A percentile compares a stretch with the other conserved stretches of the same genome.
phyloP scores from a whole-genome alignment of 352 stramenopile genomes.

The Globisporangium splendens region DNA sequence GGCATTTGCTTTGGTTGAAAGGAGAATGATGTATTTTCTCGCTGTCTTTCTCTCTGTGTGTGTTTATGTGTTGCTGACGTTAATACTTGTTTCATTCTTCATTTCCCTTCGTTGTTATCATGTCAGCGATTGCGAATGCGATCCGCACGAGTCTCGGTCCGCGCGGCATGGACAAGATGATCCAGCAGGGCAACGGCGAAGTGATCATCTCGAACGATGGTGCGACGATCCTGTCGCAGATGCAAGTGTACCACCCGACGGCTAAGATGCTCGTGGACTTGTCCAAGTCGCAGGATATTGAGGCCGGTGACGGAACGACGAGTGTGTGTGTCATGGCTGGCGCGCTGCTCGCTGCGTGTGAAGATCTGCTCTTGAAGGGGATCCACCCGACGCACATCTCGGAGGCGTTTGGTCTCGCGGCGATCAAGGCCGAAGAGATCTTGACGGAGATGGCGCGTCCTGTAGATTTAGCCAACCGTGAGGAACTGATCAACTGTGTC shows the following conservation, averaged over 20 bases:
- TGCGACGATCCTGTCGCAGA: constrained; percentile 98
- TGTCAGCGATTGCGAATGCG: constrained; percentile 94
- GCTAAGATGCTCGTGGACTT: constrained; percentile 99
- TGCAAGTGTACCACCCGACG: constrained; percentile 98
- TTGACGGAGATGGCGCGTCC: constrained; percentile 88
- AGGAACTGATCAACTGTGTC: constrained; percentile 96
- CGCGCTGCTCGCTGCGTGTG: constrained; percentile 95
- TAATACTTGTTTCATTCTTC: neutral
- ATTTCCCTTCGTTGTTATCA: no score
- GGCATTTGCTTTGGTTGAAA: no score
- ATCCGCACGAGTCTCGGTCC: constrained; percentile 98
- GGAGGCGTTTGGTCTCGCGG: constrained; percentile 93
- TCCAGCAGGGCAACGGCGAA: constrained; percentile 96
- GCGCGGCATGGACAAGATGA: constrained; percentile 99
- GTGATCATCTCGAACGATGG: constrained; percentile 99
- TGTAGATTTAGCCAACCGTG: constrained; percentile 92
- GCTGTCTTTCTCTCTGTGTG: neutral
- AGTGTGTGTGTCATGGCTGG: constrained; percentile 98
- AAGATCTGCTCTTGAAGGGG: constrained; percentile 89
- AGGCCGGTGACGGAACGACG: constrained; percentile 97
- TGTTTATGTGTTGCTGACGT: neutral
- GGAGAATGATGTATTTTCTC: constrained; percentile 1
- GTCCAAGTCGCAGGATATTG: constrained; percentile 99
- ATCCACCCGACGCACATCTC: constrained; percentile 99
- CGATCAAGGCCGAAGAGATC: constrained; percentile 88